Percentiles rank a stretch among this genome's conserved stretches.
phyloP scores from a whole-genome alignment of 2,329 filamentous ascomycete genomes.

The Geosmithia morbida region DNA sequence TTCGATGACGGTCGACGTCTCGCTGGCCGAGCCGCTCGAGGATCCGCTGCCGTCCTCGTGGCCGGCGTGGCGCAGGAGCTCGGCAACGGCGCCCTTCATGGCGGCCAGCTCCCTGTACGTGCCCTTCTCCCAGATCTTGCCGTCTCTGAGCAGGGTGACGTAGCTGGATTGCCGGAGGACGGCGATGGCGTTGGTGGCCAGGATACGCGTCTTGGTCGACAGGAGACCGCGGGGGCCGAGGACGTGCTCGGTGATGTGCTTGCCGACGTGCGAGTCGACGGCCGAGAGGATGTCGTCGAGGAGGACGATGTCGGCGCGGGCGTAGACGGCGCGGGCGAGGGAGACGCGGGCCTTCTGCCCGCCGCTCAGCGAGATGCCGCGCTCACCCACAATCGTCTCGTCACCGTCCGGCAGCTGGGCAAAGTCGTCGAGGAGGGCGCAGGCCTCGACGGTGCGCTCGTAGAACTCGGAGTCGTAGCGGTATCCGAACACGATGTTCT shows the following conservation, averaged over 20 bases:
- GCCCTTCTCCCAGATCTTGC: constrained; percentile 71
- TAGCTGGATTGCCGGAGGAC: constrained; percentile 82
- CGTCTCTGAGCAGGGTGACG: constrained; percentile 72
- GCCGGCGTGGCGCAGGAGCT: constrained; percentile 65
- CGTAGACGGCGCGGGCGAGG: constrained; percentile 86
- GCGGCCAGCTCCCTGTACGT: constrained; percentile 85
- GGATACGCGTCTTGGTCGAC: constrained; percentile 71
- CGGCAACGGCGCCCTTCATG: constrained; percentile 82
- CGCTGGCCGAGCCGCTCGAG: constrained; percentile 31
- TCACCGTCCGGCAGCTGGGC: constrained; percentile 87
- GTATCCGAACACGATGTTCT: constrained; percentile 95
- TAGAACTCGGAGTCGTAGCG: constrained; percentile 90
- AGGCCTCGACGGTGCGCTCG: constrained; percentile 81
- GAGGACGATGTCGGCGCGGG: constrained; percentile 89
- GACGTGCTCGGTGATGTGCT: constrained; percentile 89
- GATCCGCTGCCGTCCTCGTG: constrained; percentile 33
- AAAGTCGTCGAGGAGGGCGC: constrained; percentile 84
- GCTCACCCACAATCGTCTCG: constrained; percentile 90
- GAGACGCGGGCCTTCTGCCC: constrained; percentile 93
- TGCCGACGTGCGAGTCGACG: constrained; percentile 94
- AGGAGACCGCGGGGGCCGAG: constrained; percentile 75
- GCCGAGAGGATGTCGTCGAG: constrained; percentile 90
- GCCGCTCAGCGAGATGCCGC: constrained; percentile 88
- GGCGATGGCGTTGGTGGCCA: constrained; percentile 90
- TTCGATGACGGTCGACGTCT: constrained; percentile 43